Evolutionary conservation across 257 asterid genomes (phyloP), one percentile per base, ranked within the genome.

Genomic region (Osmanthus fragrans): DNA sequence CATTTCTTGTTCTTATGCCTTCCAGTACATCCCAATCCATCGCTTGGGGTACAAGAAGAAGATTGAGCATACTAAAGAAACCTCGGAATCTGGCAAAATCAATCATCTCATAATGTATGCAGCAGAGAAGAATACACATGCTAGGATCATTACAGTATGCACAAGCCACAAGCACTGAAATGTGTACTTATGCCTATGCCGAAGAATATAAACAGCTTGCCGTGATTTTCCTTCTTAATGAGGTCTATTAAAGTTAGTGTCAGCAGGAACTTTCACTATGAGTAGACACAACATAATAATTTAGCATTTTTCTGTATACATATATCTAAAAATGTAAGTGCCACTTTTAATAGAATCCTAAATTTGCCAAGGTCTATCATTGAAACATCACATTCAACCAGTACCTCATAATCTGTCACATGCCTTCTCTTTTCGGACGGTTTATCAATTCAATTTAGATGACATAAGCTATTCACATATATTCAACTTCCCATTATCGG

Each of bases 1-100:
- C 18, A 60, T 37, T 37, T 68, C 69, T 5, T 15, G 10, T 70
- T 73, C 49, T 25, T 1, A 4, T 49, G 58, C 33, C n/a, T 71
- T 71, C 65, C 73, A 64, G 12, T 36, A 56, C 39, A 70, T 30
- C 45, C 6, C 11, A 45, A 49, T 39, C 72, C 70, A 56, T 47
- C 66, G 79, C 65, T 64, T 51, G 42, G 70, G 73, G 72, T 70
- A 76, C 77, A 27, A 76, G 13, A 73, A 27, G 34, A 64, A 73
- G 29, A 39, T 15, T 30, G 25, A 49, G 69, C 19, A 72, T 39
- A 8, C 65, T 6, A 33, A 36, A 21, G 66, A 58, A 76, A 67
- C n/a, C 74, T 40, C 58, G 33, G 11, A 73, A 70, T 67, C 19
- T 70, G 13, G 40, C 70, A 65, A 47, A 36, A 75, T 37, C 19